Evolutionary conservation across 176 grass and related monocot species (phyloP), one percentile per base, ranked within the genome.

Genomic region (Triticum dicoccoides): DNA sequence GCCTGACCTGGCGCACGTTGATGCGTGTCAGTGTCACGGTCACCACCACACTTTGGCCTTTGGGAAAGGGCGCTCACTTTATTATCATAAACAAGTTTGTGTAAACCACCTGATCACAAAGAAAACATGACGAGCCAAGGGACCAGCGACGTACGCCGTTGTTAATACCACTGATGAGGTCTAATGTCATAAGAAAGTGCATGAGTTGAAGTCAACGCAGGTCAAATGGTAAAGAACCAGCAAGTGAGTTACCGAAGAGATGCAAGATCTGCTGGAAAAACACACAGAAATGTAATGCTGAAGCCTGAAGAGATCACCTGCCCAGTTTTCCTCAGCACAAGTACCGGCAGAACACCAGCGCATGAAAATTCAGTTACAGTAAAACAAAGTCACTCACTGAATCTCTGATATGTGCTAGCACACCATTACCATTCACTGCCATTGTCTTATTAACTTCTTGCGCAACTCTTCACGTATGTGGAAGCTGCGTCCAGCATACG

Each of bases 1-100:
- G 9, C 17, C 27, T 69, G 86, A 77, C 79, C 72, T 88, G 80
- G 86, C 12, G 14, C 80, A 78, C 73, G 72, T 71, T 80, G 35
- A 21, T 37, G 13, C 49, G 25, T 78, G 37, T 20, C 58, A 76
- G 18, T 78, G 37, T 20, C 58, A 76, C 70, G 32, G 73, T 76
- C 73, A 76, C 73, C 73, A 76, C 42, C 70, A 52, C 59, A 35
- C 24, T 72, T n/a, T 33, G 8, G 56, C 25, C 25, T 80, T 23
- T 23, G 8, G 56, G 38, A 37, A 47, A 27, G 0, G 0, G 1
- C 1, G 2, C 23, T 17, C 38, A 0, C 6, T 75, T 49, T 52
- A 29, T 49, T 52, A 29, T 35, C 10, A 45, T 39, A n/a, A 77
- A 29, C 49, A 68, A 23, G 3, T 54, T 20, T 3, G 8, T 35